phyloP scores from a whole-genome alignment of 2,329 filamentous ascomycete species.

The Ilyonectria mors-panacis region DNA sequence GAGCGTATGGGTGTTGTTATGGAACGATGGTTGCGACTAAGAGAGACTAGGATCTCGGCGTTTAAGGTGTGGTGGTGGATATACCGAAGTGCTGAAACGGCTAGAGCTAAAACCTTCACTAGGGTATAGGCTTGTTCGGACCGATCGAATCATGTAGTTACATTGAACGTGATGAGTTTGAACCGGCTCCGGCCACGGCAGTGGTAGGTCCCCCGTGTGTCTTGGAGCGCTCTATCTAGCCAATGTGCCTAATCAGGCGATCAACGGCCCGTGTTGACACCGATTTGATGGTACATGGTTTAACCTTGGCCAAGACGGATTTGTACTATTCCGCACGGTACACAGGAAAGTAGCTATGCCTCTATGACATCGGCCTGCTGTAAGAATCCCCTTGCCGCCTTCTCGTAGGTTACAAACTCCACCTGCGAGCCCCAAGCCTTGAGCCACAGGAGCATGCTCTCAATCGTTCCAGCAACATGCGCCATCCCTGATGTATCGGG shows the following conservation, averaged over 20 bases:
- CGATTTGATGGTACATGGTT: not conserved
- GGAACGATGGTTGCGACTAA: not conserved
- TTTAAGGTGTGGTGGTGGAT: too few species aligned
- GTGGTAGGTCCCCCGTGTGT: not conserved
- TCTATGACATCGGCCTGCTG: not conserved
- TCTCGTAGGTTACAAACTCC: constrained; percentile 27
- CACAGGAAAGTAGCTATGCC: not conserved
- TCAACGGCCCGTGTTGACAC: not conserved
- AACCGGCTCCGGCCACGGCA: not conserved
- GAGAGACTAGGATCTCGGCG: not conserved
- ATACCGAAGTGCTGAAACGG: too few species aligned
- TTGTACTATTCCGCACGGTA: not conserved
- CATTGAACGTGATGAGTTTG: too few species aligned
- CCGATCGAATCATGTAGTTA: too few species aligned
- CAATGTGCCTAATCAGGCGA: not conserved
- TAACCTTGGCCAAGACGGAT: not conserved
- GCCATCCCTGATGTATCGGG: constrained; percentile 30
- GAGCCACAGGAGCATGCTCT: constrained; percentile 29
- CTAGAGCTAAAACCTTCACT: too few species aligned
- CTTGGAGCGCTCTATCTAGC: not conserved
- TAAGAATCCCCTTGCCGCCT: constrained; percentile 11
- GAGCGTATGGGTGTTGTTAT: not conserved
- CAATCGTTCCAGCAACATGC: constrained; percentile 26
- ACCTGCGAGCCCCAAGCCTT: constrained; percentile 28
- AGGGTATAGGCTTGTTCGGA: too few species aligned